Base-by-base conservation (phyloP, 257 asterid species). In the Nicotiana paniculata region DNA sequence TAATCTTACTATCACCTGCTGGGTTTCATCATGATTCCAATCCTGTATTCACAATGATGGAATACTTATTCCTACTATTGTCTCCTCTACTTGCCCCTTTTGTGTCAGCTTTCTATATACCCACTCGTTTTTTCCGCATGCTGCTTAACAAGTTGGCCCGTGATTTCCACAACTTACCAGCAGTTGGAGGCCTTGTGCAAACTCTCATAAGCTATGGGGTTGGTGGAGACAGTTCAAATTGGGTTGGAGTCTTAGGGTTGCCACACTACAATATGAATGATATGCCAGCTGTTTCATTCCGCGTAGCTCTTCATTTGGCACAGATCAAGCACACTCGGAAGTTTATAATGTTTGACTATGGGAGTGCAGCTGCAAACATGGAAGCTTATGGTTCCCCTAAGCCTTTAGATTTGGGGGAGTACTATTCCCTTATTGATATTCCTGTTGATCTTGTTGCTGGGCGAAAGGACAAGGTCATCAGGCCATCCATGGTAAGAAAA, bases 241-340 rank as follows among this genome's bases (percentile, higher is more conserved):
- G 99, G 99, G 95, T 96, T 9, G 99, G 99, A 18, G 97, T 90
- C 18, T 55, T 96, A 57, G 98, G 97, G 39, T 77, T 93, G 66
- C 99, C 99, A 0, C 99, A 96, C 90, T 96, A 96, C 87, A 96
- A 96, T 77, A 96, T 96, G 99, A 94, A 96, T 35, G 98, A 94
- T 87, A 96, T 94, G 99, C 99, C 99, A 1, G 98, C 98, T 39
- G 95, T 96, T 13, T 87, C 99, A 3, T 94, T 93, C 26, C 90
- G 90, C 0, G 99, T 96, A 81, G 97, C 93, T 2, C 93, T 89
- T 66, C 99, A 96, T 86, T 88, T 96, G 61, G 98, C 97, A 6
- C 99, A 96, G 85, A 89, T 96, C 90, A 96, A 94, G 90, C 97
- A 85, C 13, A 28, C 91, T 0, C 88, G 84, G 88, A 96, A 88